Base-by-base conservation (phyloP, 2,329 filamentous ascomycete genomes). In the Diaporthe ilicicola region DNA sequence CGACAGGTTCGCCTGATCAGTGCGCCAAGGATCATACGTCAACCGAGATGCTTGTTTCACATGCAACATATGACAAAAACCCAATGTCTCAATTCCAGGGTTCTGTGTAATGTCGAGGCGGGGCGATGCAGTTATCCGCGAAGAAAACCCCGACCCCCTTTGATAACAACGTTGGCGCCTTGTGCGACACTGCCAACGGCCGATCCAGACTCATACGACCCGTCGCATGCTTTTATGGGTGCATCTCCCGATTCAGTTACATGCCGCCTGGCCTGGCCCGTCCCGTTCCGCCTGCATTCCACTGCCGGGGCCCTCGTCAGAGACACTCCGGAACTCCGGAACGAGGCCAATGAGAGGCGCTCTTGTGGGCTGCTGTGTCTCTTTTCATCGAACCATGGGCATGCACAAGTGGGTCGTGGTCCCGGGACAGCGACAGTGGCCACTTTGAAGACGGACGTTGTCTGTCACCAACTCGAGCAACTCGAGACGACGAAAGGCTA, bases 21-120 rank as follows among this genome's bases (percentile, higher is more conserved):
- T 64, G 59, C 59, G 59, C 59, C 42, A 64, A 64, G 59, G 55
- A 64, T 50, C 59, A 64, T 64, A 64, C 59, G 59, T 64, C 59
- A 64, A 64, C 44, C 59, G 59, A 64, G 19, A 48, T 64, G 59
- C 59, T 37, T 64, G 59, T 64, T 64, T 64, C 59, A 64, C 59
- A 64, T 64, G 59, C 59, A 64, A 64, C 59, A 64, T 50, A 50
- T 64, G 59, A 64, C 59, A 13, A n/a, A 15, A 42, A 19, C 9
- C 59, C 17, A 27, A n/a, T 13, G 24, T 64, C 44, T 62, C 44
- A 44, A 64, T 64, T 50, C 27, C 59, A 50, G 44, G 59, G 59
- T 50, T 34, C 9, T 50, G 59, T 50, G 59, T 44, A 50, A 34
- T 64, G 59, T 64, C 42, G 59, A 64, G 59, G 59, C 44, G 4